Conservation (phyloP, 2,329 filamentous ascomycete genomes). For the Scleromitrula shiraiana region DNA sequence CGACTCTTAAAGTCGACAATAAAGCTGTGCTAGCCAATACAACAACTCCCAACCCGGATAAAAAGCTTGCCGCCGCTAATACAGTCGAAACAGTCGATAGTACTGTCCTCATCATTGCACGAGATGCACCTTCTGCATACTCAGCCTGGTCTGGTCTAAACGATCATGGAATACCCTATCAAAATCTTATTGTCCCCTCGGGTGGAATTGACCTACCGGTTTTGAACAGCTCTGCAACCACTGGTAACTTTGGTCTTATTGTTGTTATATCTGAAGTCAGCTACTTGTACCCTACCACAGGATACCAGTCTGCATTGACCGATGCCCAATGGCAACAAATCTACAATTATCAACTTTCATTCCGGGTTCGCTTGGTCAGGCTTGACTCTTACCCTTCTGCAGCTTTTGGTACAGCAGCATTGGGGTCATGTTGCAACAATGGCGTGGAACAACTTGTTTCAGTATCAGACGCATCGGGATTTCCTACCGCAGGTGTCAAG, state of each 20-base stretch:
- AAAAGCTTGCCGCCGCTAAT: not conserved
- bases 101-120: constrained; percentile 49
- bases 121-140: constrained; percentile 40
- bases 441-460: constrained; percentile 43
- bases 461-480: constrained; percentile 42
- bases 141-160: constrained; percentile 46
- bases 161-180: constrained; percentile 52
- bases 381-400: constrained; percentile 48
- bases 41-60: not conserved
- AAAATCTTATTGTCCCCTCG: constrained; percentile 45
- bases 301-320: constrained; percentile 34
- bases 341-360: constrained; percentile 49
- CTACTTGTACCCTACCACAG: constrained; percentile 34
- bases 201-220: constrained; percentile 41
- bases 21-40: constrained; percentile 7
- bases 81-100: constrained; percentile 22
- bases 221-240: constrained; percentile 37
- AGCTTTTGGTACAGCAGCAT: constrained; percentile 35
- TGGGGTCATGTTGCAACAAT: constrained; percentile 37
- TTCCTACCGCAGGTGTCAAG: constrained; percentile 44
- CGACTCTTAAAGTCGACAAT: not conserved
- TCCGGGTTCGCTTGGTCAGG: constrained; percentile 52
- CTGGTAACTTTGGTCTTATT: constrained; percentile 49
- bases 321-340: constrained; percentile 47
- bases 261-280: constrained; percentile 31